Base-by-base conservation (phyloP, 441 rosid genomes). In the Geranium incanum region DNA sequence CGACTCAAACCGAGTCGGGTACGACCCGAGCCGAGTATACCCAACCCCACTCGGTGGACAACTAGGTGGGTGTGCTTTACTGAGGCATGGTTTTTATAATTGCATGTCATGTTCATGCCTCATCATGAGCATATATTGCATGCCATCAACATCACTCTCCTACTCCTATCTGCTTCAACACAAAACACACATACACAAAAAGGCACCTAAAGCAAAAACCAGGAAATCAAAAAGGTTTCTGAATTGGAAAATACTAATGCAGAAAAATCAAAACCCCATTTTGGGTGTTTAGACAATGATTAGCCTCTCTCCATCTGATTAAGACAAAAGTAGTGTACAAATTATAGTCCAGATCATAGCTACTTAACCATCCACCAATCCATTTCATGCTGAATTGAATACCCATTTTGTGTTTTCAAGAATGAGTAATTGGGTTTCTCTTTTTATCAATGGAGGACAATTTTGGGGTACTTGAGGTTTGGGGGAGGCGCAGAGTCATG, bases 401-500 rank as follows among this genome's bases (percentile, higher is more conserved):
- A 68, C 28, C 52, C 5, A 41, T 37, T 76, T 64, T 45, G 41
- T 7, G 62, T n/a, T 60, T 33, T 39, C 72, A 78, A 67, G 21
- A 75, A 76, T 78, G 74, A 13, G 52, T n/a, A 52, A 52, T 41
- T 41, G 48, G 60, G 60, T 52, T 52, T n/a, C 15, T 50, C 16
- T 68, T 38, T 23, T 52, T 68, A 68, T 81, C 73, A 81, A 48
- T 72, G 73, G 66, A 73, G 71, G 59, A 71, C 64, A 52, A 71
- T 5, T 73, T 84, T 86, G 45, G 72, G 83, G 15, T 37, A 70
- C 79, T 85, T 88, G 74, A 36, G 19, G 48, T 21, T 55, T 7
- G 84, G 81, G 11, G 88, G 72, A 76, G 80, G 76, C 69, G 80
- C 80, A 48, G 77, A 74, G 60, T 57, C 75, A 63, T 81, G 85